phyloP scores from a whole-genome alignment of 768 basidiomycete genomes.

The Termitomyces sp. region DNA sequence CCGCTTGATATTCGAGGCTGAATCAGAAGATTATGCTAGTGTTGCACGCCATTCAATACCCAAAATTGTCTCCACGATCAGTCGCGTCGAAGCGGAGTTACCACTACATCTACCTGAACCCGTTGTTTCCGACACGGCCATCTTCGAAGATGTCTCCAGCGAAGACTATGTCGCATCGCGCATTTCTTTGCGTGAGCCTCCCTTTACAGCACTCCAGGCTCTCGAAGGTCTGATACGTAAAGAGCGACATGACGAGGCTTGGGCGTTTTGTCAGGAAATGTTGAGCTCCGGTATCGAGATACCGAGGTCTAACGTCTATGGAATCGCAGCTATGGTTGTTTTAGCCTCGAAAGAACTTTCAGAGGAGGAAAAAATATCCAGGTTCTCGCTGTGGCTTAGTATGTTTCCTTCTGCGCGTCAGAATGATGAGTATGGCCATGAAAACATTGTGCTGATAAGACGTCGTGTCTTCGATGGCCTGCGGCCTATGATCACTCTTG shows the following conservation, averaged over 20 bases:
- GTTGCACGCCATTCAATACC: slow-evolving; percentile 10
- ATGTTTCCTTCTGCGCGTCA: slow-evolving; percentile 22
- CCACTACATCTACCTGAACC: slow-evolving; percentile 25
- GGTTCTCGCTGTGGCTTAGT: slow-evolving; percentile 26
- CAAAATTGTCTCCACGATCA: slow-evolving; percentile 16
- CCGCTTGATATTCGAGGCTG: slow-evolving; percentile 24
- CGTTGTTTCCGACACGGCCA: slow-evolving; percentile 12
- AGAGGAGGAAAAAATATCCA: slow-evolving; percentile 7
- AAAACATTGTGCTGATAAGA: slow-evolving; percentile 16
- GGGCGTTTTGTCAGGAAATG: slow-evolving; percentile 25
- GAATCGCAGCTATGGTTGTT: slow-evolving; percentile 22
- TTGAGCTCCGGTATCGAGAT: slow-evolving; percentile 21
- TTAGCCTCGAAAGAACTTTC: not conserved
- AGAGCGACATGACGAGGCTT: slow-evolving; percentile 22
- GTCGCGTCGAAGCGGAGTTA: slow-evolving; percentile 21
- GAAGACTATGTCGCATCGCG: slow-evolving; percentile 19
- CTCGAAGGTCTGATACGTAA: slow-evolving; percentile 15
- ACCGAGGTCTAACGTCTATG: slow-evolving; percentile 22
- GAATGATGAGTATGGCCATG: not conserved
- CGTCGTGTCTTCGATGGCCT: slow-evolving; percentile 19
- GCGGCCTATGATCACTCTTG: slow-evolving; percentile 20
- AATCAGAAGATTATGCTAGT: slow-evolving; percentile 22
- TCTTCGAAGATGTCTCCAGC: slow-evolving; percentile 28
- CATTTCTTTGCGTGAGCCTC: not conserved
- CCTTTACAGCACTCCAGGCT: slow-evolving; percentile 8